Evolutionary conservation across 108 stramenopile genomes (phyloP), one percentile per base, ranked within the genome.

Genomic region (Conticribra guillardii): DNA sequence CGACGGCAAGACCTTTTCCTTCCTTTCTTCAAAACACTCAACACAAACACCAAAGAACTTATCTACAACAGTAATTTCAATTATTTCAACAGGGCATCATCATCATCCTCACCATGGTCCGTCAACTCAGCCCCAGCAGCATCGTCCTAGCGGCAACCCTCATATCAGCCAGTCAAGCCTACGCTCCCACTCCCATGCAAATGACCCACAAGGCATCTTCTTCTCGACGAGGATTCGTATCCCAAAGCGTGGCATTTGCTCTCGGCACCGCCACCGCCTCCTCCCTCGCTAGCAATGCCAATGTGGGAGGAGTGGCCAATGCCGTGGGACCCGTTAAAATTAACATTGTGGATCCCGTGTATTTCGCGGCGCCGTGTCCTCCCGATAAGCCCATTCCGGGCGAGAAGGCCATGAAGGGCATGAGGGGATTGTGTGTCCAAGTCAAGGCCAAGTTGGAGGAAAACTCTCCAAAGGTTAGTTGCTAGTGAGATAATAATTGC

Each of bases 381-480:
- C 84, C 73, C 41, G 79, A 84, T 52, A 90, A 82, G 32, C 96
- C 95, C 34, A 94, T 97, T 52, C 96, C 96, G 1, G 96, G 96
- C 54, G 91, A 97, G 72, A 94, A 94, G 79, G 96, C 96, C 22
- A 95, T 95, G 89, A 91, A 94, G 76, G 96, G 96, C 9, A 91
- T 97, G 86, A 76, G 85, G 34, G 93, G 93, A 7, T 58, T 97
- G 21, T 97, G 96, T 64, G 94, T 97, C 9, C 84, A 85, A 11
- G 96, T 97, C 19, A 76, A 84, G 37, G 92, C 88, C 0, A 75
- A 89, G 45, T 49, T 90, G 46, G 73, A 81, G 8, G 80, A 79
- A 15, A 51, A 51, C 51, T 49, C 82, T 15, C 79, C 80, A 24
- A 84, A 87, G 72, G 68, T 76, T 14, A 18, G 64, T 60, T 1